Conservation (phyloP, 2,329 filamentous ascomycete species). For the Pezicula radicicola region DNA sequence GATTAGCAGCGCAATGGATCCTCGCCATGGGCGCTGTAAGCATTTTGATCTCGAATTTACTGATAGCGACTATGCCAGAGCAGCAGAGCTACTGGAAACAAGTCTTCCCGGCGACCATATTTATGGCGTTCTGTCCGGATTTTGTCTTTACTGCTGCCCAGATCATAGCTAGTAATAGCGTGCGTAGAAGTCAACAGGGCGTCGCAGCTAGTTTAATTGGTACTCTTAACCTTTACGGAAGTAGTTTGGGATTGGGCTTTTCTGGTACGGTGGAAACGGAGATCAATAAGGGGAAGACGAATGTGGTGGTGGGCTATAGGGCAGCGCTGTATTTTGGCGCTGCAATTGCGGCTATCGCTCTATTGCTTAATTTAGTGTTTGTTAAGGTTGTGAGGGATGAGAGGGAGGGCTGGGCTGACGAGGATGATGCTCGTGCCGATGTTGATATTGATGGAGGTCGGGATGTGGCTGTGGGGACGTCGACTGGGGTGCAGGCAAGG, state of each 20-base stretch:
- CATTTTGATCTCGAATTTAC: slow-evolving; percentile 25
- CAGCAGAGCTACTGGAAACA: slow-evolving; percentile 43
- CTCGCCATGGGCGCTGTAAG: slow-evolving; percentile 36
- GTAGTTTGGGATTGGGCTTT: slow-evolving; percentile 39
- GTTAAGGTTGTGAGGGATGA: slow-evolving; percentile 40
- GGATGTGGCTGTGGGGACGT: no score
- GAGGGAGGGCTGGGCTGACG: slow-evolving; percentile 27
- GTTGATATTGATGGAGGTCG: no score
- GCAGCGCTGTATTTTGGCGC: slow-evolving; percentile 39
- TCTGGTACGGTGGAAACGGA: slow-evolving; percentile 35
- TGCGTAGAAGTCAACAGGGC: slow-evolving; percentile 43
- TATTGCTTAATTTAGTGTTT: slow-evolving; percentile 33
- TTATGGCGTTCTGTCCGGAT: slow-evolving; percentile 41
- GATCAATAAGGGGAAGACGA: slow-evolving; percentile 10
- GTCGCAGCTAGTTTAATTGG: slow-evolving; percentile 47
- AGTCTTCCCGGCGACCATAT: slow-evolving; percentile 35
- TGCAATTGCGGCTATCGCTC: slow-evolving; percentile 29
- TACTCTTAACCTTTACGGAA: slow-evolving; percentile 37
- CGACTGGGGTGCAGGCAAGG: no score
- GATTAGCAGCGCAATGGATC: slow-evolving; percentile 44
- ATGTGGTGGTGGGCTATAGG: slow-evolving; percentile 31
- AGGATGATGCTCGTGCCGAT: no score
- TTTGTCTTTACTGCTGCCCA: slow-evolving; percentile 48
- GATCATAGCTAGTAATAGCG: slow-evolving; percentile 50
- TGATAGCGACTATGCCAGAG: slow-evolving; percentile 41